Conservation (phyloP, 2,329 filamentous ascomycete genomes). For the Xylogone sp. region DNA sequence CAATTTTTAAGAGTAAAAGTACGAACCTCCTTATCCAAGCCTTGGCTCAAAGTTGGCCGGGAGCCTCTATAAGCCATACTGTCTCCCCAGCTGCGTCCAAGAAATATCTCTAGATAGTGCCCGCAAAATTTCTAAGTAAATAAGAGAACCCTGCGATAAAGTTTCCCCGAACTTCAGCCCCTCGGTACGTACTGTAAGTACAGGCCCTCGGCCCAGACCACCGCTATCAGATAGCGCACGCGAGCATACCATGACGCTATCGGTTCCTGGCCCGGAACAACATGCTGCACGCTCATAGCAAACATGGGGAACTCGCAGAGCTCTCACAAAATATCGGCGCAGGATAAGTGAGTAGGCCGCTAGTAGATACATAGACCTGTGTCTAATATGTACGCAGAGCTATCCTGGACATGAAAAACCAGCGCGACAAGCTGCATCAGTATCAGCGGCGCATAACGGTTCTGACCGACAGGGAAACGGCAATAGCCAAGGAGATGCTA, state of each 20-base stretch:
- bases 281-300: slow-evolving; percentile 9
- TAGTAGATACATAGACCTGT: neutral
- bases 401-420: slow-evolving; percentile 95
- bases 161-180: neutral
- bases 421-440: slow-evolving; percentile 94
- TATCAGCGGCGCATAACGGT: slow-evolving; percentile 89
- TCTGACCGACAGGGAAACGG: slow-evolving; percentile 83
- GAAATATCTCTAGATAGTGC: neutral
- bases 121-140: neutral
- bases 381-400: slow-evolving; percentile 53
- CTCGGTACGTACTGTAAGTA: neutral
- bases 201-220: no score
- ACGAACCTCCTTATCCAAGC: slow-evolving; percentile 59
- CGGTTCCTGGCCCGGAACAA: slow-evolving; percentile 1
- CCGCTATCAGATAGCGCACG: neutral
- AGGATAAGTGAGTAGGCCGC: slow-evolving; percentile 71
- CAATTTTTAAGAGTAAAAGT: slow-evolving; percentile 3
- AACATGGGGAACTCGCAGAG: slow-evolving; percentile 63
- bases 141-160: slow-evolving; percentile 1
- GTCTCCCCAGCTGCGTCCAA: neutral
- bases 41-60: slow-evolving; percentile 45
- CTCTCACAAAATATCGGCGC: slow-evolving; percentile 64
- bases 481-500: slow-evolving; percentile 79
- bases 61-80: slow-evolving; percentile 31
- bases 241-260: slow-evolving; percentile 6